Percentiles rank a stretch among this genome's conserved stretches.
Evolutionary conservation across 2,329 filamentous ascomycete genomes (phyloP).

Genomic region (Alternaria sp.): DNA sequence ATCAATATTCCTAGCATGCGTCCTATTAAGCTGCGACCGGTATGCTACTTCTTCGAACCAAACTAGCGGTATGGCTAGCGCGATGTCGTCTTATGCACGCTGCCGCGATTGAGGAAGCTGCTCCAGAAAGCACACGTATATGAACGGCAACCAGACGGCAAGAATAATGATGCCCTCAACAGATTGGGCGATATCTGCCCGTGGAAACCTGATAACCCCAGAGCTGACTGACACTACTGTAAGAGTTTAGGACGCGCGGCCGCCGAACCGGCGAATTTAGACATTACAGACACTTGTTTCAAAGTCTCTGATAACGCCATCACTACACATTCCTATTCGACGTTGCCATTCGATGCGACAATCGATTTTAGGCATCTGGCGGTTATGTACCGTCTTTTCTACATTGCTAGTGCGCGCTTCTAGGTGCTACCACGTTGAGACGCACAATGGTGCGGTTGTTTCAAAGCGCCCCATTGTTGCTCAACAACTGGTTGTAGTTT

Average conservation of each 20-base stretch:
- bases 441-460: conserved; percentile 7
- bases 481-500: not conserved
- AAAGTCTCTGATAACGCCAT: not conserved
- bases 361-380: not conserved
- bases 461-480: not conserved
- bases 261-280: not conserved
- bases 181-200: not conserved
- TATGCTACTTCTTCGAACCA: not conserved
- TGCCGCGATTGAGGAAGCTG: not conserved
- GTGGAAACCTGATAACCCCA: not conserved
- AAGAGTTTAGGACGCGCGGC: not conserved
- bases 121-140: not conserved
- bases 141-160: not conserved
- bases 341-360: not conserved
- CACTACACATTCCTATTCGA: not conserved
- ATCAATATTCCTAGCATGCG: not conserved
- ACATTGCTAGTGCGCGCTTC: not conserved
- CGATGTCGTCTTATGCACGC: not conserved
- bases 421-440: not conserved
- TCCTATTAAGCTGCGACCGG: not conserved
- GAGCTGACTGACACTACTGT: not conserved
- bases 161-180: not conserved
- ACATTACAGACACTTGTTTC: not conserved
- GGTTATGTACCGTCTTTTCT: not conserved
- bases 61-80: not conserved